Conservation (phyloP, 495 filamentous ascomycete genomes). For the Chaetomium fimeti region DNA sequence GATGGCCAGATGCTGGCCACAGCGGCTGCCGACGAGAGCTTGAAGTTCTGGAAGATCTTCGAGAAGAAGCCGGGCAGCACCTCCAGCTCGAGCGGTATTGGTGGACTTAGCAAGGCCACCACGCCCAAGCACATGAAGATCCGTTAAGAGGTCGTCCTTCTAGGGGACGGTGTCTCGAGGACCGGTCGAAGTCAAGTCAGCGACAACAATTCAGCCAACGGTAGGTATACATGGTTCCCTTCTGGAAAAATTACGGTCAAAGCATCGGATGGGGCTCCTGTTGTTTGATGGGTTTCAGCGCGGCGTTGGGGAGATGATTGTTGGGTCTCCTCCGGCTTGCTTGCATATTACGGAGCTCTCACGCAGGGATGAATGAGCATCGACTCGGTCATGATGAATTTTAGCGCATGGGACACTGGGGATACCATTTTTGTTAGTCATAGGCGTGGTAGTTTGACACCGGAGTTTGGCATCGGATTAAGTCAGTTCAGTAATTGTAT, state of each 20-base stretch:
- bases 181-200: conserved; percentile 1
- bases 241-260: conserved; percentile 28
- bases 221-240: conserved; percentile 48
- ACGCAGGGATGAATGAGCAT: conserved; percentile 30
- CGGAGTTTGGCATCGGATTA: conserved; percentile 13
- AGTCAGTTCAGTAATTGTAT: conserved; percentile 19
- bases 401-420: conserved; percentile 13
- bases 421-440: conserved; percentile 10
- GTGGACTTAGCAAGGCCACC: conserved; percentile 55
- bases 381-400: conserved; percentile 30
- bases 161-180: neutral
- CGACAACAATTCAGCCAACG: conserved; percentile 35
- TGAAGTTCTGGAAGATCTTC: conserved; percentile 99
- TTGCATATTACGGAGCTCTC: conserved; percentile 18
- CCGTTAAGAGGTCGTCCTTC: conserved; percentile 54
- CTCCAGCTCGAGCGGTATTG: conserved; percentile 57
- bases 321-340: conserved; percentile 18
- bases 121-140: conserved; percentile 98
- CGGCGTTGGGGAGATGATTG: conserved; percentile 42
- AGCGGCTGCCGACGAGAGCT: conserved; percentile 89
- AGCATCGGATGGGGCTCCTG: conserved; percentile 37
- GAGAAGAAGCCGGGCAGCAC: conserved; percentile 87
- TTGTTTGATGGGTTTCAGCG: conserved; percentile 42
- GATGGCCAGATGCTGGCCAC: conserved; percentile 98
- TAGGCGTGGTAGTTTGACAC: neutral